Evolutionary conservation across 345 rosid genomes (phyloP).

Genomic region (Turnera subulata): DNA sequence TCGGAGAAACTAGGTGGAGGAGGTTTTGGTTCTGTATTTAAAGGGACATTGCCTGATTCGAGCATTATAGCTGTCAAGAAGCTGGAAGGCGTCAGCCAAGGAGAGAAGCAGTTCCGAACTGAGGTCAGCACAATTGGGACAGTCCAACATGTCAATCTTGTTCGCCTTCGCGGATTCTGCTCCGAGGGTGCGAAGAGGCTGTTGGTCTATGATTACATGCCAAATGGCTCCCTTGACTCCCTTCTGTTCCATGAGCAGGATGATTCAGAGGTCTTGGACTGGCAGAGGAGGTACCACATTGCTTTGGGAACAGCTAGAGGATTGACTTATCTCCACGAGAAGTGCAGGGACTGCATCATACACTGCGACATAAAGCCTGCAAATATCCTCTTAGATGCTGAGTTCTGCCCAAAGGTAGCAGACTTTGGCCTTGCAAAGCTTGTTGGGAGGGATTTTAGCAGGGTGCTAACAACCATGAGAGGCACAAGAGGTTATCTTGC

Average conservation of each 20-base stretch:
- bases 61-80: constrained; percentile 69
- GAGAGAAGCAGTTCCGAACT: constrained; percentile 82
- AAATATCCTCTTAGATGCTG: constrained; percentile 67
- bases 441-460: constrained; percentile 72
- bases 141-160: constrained; percentile 75
- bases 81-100: constrained; percentile 73
- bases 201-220: constrained; percentile 78
- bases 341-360: constrained; percentile 81
- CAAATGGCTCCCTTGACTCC: constrained; percentile 60
- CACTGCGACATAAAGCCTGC: constrained; percentile 90
- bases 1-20: constrained; percentile 75
- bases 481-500: constrained; percentile 94
- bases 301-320: constrained; percentile 84
- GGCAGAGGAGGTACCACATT: constrained; percentile 60
- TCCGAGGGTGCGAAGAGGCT: constrained; percentile 56
- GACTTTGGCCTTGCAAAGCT: constrained; percentile 90
- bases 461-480: constrained; percentile 77
- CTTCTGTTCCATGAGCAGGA: constrained; percentile 40
- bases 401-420: constrained; percentile 70
- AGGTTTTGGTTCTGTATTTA: constrained; percentile 87
- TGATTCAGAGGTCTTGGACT: constrained; percentile 36
- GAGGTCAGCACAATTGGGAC: constrained; percentile 76
- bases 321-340: constrained; percentile 68
- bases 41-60: constrained; percentile 63
- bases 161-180: constrained; percentile 85